Percentiles rank a stretch among this genome's conserved stretches.
Evolutionary conservation across 768 basidiomycete genomes (phyloP).

Genomic region (Trametes cingulata): DNA sequence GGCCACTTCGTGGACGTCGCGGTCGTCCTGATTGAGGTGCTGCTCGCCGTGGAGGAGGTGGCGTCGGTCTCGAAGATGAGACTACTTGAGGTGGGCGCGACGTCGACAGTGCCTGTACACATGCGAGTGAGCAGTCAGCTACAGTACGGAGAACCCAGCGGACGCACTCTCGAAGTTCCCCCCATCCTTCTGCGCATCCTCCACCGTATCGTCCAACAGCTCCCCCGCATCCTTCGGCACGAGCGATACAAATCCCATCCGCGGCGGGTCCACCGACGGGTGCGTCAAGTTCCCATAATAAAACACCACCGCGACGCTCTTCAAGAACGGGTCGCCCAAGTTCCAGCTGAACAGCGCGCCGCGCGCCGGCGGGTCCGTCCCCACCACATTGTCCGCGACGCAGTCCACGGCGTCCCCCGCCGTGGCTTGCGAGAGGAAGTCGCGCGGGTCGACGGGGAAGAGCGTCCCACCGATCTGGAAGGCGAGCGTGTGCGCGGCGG

Average conservation of each 20-base stretch:
- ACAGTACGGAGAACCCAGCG: background rate
- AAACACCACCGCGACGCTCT: slow-evolving; percentile 68
- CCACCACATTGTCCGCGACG: slow-evolving; percentile 49
- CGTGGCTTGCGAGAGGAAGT: slow-evolving; percentile 53
- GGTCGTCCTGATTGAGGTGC: too few relatives aligned
- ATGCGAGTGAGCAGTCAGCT: too few relatives aligned
- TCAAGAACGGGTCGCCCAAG: slow-evolving; percentile 74
- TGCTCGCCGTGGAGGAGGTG: too few relatives aligned
- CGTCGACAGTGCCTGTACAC: too few relatives aligned
- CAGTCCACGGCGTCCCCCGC: slow-evolving; percentile 46
- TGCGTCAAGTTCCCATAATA: slow-evolving; percentile 72
- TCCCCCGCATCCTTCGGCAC: slow-evolving; percentile 57
- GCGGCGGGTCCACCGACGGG: slow-evolving; percentile 66
- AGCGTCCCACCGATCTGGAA: slow-evolving; percentile 69
- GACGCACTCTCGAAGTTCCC: slow-evolving; percentile 11
- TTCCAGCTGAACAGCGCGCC: slow-evolving; percentile 75
- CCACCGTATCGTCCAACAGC: slow-evolving; percentile 38
- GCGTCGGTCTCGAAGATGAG: too few relatives aligned
- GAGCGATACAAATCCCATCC: slow-evolving; percentile 69
- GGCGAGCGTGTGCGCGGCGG: slow-evolving; percentile 58
- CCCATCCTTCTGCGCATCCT: slow-evolving; percentile 29
- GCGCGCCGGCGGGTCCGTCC: slow-evolving; percentile 64
- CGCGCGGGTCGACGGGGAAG: slow-evolving; percentile 77
- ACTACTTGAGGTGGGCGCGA: too few relatives aligned
- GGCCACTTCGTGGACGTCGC: too few relatives aligned